Base-by-base conservation (phyloP, 805 yeast genomes). In the Priceomyces medius region DNA sequence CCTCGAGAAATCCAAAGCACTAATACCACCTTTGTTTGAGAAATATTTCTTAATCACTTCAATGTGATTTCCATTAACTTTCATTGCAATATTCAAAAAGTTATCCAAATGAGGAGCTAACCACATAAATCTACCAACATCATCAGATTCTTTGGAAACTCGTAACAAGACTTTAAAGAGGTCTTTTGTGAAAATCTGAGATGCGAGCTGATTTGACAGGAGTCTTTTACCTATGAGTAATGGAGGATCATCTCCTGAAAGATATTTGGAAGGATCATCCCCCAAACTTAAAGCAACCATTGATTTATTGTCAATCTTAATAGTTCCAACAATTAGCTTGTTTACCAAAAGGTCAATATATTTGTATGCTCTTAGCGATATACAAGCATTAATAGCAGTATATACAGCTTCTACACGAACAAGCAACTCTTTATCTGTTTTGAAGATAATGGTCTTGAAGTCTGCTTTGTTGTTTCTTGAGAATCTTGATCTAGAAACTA, bases 91-190 rank as follows among this genome's bases (percentile, higher is more conserved):
- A 21, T 32, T 35, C 28, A 55, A 18, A 42, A 28, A 61, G 12
- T 43, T 35, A 43, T 65, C 69, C 31, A 65, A 49, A 42, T 61
- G 57, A 3, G 69, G 71, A n/a, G 59, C 49, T 14, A 64, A 38
- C 71, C 71, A 65, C 55, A 63, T 50, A 20, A 64, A 46, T 31
- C 71, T 43, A 3, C 69, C 69, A 38, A 53, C 37, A 40, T 65
- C 71, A 20, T 57, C 51, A 4, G 68, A 54, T 28, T 49, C 46
- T 8, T 47, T 37, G 24, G 61, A 52, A 2, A 59, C 59, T 27
- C 50, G 41, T 4, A 65, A 31, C 12, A 63, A 33, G 4, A 61
- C 35, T 18, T 49, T 46, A 37, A 64, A 41, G 16, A 64, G 38
- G 4, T 49, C 46, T 23, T 52, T 50, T 12, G 50, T 50, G 38